Evolutionary conservation across 441 rosid species (phyloP).

Genomic region (Croton laevigatus): DNA sequence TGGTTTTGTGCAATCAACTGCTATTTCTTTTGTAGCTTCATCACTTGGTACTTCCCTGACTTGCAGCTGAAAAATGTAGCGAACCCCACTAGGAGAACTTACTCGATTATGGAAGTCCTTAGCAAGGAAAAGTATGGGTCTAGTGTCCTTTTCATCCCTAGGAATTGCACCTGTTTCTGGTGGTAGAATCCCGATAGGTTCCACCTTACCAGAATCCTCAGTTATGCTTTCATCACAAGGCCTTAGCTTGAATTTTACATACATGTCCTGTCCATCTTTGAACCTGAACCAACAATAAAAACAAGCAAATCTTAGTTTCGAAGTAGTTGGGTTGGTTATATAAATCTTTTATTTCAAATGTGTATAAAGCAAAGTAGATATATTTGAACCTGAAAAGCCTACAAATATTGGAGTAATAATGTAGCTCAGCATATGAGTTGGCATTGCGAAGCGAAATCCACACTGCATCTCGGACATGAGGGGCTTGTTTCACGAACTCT

Average conservation of each 20-base stretch:
- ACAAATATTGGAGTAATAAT: conserved; percentile 62
- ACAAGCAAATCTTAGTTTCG: conserved; percentile 28
- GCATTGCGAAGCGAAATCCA: conserved; percentile 65
- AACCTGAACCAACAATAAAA: conserved; percentile 35
- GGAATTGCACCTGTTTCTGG: conserved; percentile 88
- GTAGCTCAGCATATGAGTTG: conserved; percentile 48
- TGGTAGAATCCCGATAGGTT: conserved; percentile 60
- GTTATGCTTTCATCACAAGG: conserved; percentile 40
- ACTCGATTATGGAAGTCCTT: conserved; percentile 57
- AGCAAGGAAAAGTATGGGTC: conserved; percentile 65
- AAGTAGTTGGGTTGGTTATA: no score
- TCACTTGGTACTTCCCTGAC: conserved; percentile 40
- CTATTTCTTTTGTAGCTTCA: conserved; percentile 41
- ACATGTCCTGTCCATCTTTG: conserved; percentile 56
- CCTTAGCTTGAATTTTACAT: conserved; percentile 58
- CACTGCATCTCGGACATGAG: conserved; percentile 64
- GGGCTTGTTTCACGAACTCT: conserved; percentile 51
- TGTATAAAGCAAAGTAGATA: neutral
- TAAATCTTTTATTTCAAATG: no score
- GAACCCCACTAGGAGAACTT: conserved; percentile 42
- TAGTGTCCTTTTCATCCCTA: conserved; percentile 48
- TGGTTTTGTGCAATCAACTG: conserved; percentile 61
- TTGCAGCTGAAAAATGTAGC: conserved; percentile 57
- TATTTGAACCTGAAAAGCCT: conserved; percentile 55
- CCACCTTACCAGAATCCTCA: conserved; percentile 64